A percentile compares a stretch with the other conserved stretches of the same genome.
Conservation (phyloP, 2,329 filamentous ascomycete species). For the Xylaria sp. region DNA sequence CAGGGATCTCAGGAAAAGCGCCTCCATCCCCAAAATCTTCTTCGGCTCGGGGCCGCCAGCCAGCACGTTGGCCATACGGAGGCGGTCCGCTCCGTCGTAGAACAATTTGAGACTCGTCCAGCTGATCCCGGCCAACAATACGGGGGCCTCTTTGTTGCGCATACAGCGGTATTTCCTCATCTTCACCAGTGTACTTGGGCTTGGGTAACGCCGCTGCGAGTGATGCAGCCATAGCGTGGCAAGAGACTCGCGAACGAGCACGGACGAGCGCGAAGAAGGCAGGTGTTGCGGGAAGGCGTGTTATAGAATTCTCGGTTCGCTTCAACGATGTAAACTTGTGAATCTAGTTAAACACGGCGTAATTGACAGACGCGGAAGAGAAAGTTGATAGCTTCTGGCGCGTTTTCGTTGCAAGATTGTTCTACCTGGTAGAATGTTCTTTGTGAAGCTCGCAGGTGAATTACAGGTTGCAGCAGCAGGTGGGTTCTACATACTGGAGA, state of each 20-base stretch:
- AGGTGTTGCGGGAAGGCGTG: neutral
- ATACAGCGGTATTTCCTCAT: slow-evolving; percentile 70
- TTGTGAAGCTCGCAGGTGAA: slow-evolving; percentile 19
- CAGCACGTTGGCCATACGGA: slow-evolving; percentile 76
- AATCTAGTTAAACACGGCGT: neutral
- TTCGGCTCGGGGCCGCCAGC: slow-evolving; percentile 82
- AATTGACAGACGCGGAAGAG: neutral
- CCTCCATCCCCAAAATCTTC: slow-evolving; percentile 97
- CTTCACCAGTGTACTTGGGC: slow-evolving; percentile 84
- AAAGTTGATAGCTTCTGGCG: neutral
- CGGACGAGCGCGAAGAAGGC: neutral
- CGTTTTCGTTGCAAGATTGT: slow-evolving; percentile 2
- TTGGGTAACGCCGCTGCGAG: slow-evolving; percentile 78
- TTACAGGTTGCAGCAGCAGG: slow-evolving; percentile 2
- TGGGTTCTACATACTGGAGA: neutral
- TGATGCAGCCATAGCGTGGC: slow-evolving; percentile 57
- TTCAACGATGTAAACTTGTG: neutral
- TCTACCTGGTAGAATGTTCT: slow-evolving; percentile 4
- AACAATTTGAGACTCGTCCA: slow-evolving; percentile 82
- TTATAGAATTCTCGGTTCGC: neutral
- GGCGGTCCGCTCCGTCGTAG: slow-evolving; percentile 77
- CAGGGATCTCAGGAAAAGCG: slow-evolving; percentile 86
- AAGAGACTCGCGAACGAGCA: slow-evolving; percentile 4
- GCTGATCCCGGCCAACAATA: slow-evolving; percentile 71
- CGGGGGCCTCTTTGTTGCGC: slow-evolving; percentile 73